These are phyloP conservation scores for Colletotrichum horii DNA, from an alignment of 2,329 filamentous ascomycete genomes.

Conservation along the genomic window DNA sequence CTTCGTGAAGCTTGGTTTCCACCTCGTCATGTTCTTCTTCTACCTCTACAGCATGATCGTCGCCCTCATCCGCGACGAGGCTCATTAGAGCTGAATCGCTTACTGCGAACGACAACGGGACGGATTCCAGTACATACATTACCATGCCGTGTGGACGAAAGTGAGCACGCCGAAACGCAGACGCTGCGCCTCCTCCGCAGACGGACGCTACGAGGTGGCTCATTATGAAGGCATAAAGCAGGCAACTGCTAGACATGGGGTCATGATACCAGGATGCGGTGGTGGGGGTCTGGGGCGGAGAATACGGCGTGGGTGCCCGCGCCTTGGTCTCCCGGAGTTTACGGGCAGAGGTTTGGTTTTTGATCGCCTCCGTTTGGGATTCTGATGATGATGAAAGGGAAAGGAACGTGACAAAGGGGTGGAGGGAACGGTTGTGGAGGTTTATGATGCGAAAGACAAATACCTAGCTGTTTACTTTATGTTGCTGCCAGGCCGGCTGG, in stretches of 20 bases:
- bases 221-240: constrained; percentile 1
- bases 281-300: background rate
- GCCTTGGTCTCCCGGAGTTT: background rate
- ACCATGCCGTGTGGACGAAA: constrained; percentile 10
- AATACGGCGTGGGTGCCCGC: background rate
- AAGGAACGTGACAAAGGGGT: background rate
- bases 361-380: constrained; percentile 1
- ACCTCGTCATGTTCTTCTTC: constrained; percentile 99
- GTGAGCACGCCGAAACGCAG: background rate
- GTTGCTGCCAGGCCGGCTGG: constrained; percentile 21
- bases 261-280: constrained; percentile 21
- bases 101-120: constrained; percentile 18
- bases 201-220: constrained; percentile 5
- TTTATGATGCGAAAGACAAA: constrained; percentile 23
- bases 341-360: background rate
- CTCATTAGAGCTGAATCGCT: constrained; percentile 61
- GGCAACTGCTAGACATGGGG: constrained; percentile 18
- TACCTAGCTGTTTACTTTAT: constrained; percentile 23
- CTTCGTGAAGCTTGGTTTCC: constrained; percentile 98
- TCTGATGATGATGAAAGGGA: constrained; percentile 22
- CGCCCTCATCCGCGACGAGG: constrained; percentile 93
- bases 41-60: constrained; percentile 99
- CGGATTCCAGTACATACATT: constrained; percentile 18
- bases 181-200: background rate
- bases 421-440: background rate